Evolutionary conservation across 768 basidiomycete genomes (phyloP), one percentile per base, ranked within the genome.

Genomic region (Amanita muscaria): DNA sequence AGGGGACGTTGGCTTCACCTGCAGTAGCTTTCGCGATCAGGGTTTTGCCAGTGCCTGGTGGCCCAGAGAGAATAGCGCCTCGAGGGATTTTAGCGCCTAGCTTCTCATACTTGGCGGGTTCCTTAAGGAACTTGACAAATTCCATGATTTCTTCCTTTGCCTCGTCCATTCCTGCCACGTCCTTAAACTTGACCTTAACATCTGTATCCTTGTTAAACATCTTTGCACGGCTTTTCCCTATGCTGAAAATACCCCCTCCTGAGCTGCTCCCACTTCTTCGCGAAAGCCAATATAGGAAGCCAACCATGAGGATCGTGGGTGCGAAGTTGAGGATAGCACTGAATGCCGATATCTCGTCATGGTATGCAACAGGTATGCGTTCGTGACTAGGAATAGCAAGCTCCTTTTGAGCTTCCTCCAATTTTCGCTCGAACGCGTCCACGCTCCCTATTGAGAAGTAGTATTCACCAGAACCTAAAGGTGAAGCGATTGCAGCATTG

Each of bases 91-190:
- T 98, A 48, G 96, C 96, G 48, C 96, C 96, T 31, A 99, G 77
- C 53, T 82, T 89, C 67, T 97, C 89, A 68, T 96, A 99, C 61
- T 84, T 86, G 23, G 79, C 67, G 10, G 96, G 96, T 46, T 98
- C 87, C 68, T 97, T 97, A 58, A 99, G 71, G 71, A 99, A 98
- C 56, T 96, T 93, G 61, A 99, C 96, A 54, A 98, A 99, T 62
- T 99, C 96, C 89, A 98, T 94, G 55, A 99, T 94, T 68, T 99
- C 96, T 69, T 93, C 88, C 72, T 99, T 99, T 34, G 93, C 96
- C 65, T 99, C 96, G 66, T 99, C 96, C 94, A 98, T 98, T 29
- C 96, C 96, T 11, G 96, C 96, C 14, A 99, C 90, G 59, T 99
- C 92, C 66, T 82, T 82, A 70, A 99, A 99, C 62, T 87, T 87